Percentiles rank a stretch among this genome's conserved stretches.
Conservation (phyloP, 768 basidiomycete species). For the Daedaleopsis nitida region DNA sequence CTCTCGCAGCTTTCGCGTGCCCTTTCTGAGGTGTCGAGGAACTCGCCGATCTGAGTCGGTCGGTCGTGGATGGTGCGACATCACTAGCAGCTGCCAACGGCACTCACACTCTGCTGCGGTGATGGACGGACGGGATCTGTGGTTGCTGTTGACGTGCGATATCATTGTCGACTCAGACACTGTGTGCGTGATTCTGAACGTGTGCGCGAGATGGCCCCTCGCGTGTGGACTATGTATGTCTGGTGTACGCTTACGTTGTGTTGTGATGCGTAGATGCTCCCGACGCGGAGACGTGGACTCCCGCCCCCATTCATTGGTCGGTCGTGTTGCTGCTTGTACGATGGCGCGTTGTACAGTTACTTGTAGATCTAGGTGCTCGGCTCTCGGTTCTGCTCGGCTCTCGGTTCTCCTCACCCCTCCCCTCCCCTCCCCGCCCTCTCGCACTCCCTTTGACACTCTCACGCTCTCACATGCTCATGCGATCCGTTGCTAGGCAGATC, state of each 20-base stretch:
- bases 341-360: neutral
- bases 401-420: no score
- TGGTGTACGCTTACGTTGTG: neutral
- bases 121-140: neutral
- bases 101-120: neutral
- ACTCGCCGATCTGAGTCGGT: constrained; percentile 1
- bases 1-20: constrained; percentile 14
- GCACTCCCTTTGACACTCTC: no score
- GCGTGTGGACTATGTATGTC: no score
- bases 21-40: constrained; percentile 9
- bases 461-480: no score
- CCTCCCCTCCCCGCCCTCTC: no score
- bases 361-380: neutral
- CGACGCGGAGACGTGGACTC: neutral
- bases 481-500: no score
- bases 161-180: neutral
- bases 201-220: neutral
- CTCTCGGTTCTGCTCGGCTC: neutral
- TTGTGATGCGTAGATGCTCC: neutral
- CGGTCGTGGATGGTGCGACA: no score
- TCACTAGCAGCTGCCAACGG: no score
- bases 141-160: no score
- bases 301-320: neutral
- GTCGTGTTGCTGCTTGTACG: neutral
- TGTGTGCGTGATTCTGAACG: neutral